Percentiles rank a stretch among this genome's conserved stretches.
Conservation (phyloP, 2,329 filamentous ascomycete genomes). For the Fusarium cyanostomum region DNA sequence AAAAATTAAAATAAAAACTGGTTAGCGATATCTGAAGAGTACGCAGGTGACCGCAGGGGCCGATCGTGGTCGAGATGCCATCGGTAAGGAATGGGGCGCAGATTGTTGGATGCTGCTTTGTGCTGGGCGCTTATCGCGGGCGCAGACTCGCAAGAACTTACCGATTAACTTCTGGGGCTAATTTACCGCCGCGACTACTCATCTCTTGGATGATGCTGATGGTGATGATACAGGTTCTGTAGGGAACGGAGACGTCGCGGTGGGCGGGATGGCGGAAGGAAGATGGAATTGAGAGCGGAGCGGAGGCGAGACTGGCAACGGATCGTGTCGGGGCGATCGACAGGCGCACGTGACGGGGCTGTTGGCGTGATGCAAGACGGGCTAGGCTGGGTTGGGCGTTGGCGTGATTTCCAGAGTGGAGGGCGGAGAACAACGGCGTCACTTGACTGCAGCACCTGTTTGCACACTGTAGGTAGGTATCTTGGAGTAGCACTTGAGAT, state of each 20-base stretch:
- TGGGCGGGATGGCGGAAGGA: slow-evolving; percentile 39
- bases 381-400: slow-evolving; percentile 22
- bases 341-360: slow-evolving; percentile 42
- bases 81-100: slow-evolving; percentile 14
- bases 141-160: slow-evolving; percentile 50
- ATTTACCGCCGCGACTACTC: slow-evolving; percentile 96
- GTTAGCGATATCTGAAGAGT: slow-evolving; percentile 46
- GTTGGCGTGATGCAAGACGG: slow-evolving; percentile 28
- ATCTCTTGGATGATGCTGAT: slow-evolving; percentile 73
- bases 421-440: slow-evolving; percentile 31
- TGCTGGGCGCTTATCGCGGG: slow-evolving; percentile 17
- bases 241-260: slow-evolving; percentile 41
- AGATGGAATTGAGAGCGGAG: slow-evolving; percentile 43
- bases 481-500: no score
- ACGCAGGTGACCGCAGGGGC: background rate
- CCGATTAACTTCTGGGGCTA: slow-evolving; percentile 99
- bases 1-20: slow-evolving; percentile 3
- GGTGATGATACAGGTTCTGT: slow-evolving; percentile 46
- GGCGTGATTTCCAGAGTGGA: slow-evolving; percentile 34
- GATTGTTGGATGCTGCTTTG: slow-evolving; percentile 23
- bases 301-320: slow-evolving; percentile 46
- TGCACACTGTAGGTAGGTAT: no score
- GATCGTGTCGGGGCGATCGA: slow-evolving; percentile 36
- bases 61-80: slow-evolving; percentile 14
- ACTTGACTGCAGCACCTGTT: slow-evolving; percentile 23